These are phyloP conservation scores for Amaranthus hypochondriacus DNA, from an alignment of 148 eudicot species.

Conservation along the genomic window DNA sequence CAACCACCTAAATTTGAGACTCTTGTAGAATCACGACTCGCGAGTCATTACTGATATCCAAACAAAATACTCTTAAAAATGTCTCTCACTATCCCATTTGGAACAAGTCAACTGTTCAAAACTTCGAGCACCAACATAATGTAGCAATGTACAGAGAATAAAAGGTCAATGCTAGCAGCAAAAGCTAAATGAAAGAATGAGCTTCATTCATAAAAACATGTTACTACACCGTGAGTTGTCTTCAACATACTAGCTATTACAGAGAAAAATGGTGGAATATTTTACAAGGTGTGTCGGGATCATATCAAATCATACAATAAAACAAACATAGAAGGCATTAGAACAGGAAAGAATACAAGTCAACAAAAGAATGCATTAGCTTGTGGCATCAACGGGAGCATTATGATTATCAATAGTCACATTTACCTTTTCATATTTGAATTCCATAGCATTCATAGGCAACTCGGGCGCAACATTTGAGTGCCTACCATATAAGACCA, in stretches of 20 bases:
- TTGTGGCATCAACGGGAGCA: conserved; percentile 30
- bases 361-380: conserved; percentile 8
- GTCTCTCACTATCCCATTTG: no score
- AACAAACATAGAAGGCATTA: conserved; percentile 4
- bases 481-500: conserved; percentile 28
- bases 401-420: conserved; percentile 40
- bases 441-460: conserved; percentile 29
- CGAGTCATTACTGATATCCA: not conserved
- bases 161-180: not conserved
- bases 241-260: conserved; percentile 21
- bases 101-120: no score
- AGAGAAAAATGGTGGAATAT: conserved; percentile 13
- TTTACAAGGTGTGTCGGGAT: conserved; percentile 21
- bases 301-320: conserved; percentile 25
- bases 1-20: not conserved
- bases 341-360: not conserved
- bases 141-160: not conserved
- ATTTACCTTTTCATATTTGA: conserved; percentile 55
- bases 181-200: not conserved
- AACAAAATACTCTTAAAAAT: not conserved
- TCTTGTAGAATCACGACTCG: not conserved
- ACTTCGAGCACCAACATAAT: not conserved
- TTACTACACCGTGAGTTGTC: not conserved
- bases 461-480: conserved; percentile 27
- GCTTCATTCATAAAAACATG: not conserved